Evolutionary conservation across 1,284 basidiomycete species (phyloP), one percentile per base, ranked within the genome.

Genomic region (Phellinidium pouzarii): DNA sequence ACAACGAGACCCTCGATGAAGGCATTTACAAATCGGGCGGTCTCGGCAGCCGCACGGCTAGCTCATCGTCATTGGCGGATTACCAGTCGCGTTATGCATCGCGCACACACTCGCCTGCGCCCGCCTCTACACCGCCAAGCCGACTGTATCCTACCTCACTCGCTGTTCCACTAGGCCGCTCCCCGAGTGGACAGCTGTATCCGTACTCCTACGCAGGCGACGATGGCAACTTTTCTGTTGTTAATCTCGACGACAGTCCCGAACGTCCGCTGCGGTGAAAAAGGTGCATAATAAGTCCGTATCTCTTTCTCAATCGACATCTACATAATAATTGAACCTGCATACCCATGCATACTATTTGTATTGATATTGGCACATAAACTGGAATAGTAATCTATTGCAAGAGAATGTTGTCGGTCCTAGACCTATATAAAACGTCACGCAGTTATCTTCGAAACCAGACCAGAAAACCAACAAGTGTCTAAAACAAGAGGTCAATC

Each of bases 71-170:
- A 19, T 42, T 54, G 4, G 38, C 47, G 11, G 53, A 54, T 17
- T 54, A 50, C 31, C 53, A 54, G 26, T 52, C 50, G 22, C 44
- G 47, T n/a, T 55, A 51, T 38, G 38, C 43, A 6, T 56, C 54
- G 22, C 54, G 54, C 12, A 46, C 50, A 29, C 54, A 56, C 26
- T 52, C 54, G 3, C 54, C 54, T 22, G 40, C 25, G 1, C 54
- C 50, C 19, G 42, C 17, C 8, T 14, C 52, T 1, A 41, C 44
- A n/a, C 46, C 46, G 9, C 44, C 44, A 31, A 49, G 48, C 23
- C 46, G 52, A 3, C 12, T 48, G 40, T 40, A 53, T 17, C 43
- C 41, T 19, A 37, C 17, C 19, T 52, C 44, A 19, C 27, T 37
- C 37, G 29, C 46, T 12, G 23, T 37, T 17, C 48, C 23, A 25